Evolutionary conservation across 78 protist species (phyloP).

Genomic region (Mantamonas sphyraenae): DNA sequence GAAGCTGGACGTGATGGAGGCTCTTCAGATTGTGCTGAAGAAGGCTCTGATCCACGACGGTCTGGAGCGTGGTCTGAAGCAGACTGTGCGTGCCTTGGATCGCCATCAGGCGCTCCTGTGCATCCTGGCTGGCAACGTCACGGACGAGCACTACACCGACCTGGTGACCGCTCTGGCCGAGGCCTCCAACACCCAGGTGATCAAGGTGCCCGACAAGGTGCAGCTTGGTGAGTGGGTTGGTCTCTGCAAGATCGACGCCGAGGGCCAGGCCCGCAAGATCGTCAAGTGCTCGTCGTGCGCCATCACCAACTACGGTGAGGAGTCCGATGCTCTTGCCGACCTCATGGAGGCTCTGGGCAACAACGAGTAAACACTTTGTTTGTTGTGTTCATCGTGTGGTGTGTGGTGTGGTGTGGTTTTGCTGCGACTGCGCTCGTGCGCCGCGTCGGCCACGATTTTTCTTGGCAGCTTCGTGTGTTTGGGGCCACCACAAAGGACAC

Average conservation of each 20-base stretch:
- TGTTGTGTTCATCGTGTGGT: too few relatives aligned
- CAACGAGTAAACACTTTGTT: too few relatives aligned
- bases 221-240: slow-evolving; percentile 95
- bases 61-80: slow-evolving; percentile 90
- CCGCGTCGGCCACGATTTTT: too few relatives aligned
- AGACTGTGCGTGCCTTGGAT: slow-evolving; percentile 80
- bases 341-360: slow-evolving; percentile 62
- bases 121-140: slow-evolving; percentile 79
- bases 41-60: slow-evolving; percentile 68
- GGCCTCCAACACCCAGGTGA: slow-evolving; percentile 68
- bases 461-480: too few relatives aligned
- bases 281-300: slow-evolving; percentile 83
- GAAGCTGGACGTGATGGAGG: too few relatives aligned
- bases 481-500: too few relatives aligned
- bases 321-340: slow-evolving; percentile 56
- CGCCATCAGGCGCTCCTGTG: slow-evolving; percentile 72
- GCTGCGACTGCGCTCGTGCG: too few relatives aligned
- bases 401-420: too few relatives aligned
- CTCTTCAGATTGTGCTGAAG: slow-evolving; percentile 80
- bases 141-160: slow-evolving; percentile 74
- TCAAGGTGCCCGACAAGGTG: slow-evolving; percentile 73
- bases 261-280: slow-evolving; percentile 90
- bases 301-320: slow-evolving; percentile 63
- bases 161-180: slow-evolving; percentile 87
- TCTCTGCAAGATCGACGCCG: slow-evolving; percentile 88